These are phyloP conservation scores for Calonectria crousiana DNA, from an alignment of 2,329 filamentous ascomycete species.

Conservation along the genomic window DNA sequence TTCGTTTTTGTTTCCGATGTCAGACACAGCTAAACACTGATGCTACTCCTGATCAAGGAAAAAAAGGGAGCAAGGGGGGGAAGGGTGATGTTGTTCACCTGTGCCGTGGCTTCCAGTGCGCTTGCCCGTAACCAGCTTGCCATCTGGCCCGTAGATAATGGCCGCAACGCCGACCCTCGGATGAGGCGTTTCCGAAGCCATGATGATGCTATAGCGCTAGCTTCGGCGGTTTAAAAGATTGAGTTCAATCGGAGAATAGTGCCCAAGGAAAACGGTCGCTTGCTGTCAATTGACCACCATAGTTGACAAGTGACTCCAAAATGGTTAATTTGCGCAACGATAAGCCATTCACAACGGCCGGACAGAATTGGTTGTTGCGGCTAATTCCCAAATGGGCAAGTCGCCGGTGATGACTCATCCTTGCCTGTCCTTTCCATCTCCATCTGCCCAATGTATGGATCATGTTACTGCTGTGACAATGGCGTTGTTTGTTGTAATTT, in stretches of 20 bases:
- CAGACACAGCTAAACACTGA: neutral
- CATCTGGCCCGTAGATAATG: constrained; percentile 57
- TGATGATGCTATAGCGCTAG: constrained; percentile 3
- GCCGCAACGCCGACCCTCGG: constrained; percentile 64
- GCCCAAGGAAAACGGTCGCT: neutral
- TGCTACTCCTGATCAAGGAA: neutral
- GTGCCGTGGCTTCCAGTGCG: constrained; percentile 62
- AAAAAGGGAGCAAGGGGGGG: neutral
- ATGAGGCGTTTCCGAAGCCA: constrained; percentile 29
- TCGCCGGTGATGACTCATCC: neutral
- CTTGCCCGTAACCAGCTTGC: constrained; percentile 61
- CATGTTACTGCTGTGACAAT: neutral
- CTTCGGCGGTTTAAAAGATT: neutral
- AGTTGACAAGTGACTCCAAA: neutral
- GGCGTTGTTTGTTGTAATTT: neutral
- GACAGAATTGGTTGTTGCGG: neutral
- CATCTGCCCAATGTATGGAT: too few species aligned
- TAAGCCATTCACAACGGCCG: neutral
- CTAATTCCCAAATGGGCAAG: neutral
- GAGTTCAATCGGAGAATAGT: neutral
- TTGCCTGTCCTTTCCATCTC: neutral
- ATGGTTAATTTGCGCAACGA: neutral
- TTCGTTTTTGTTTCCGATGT: constrained; percentile 20
- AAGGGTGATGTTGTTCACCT: constrained; percentile 55
- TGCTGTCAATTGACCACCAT: neutral